These are phyloP conservation scores for Amanita thiersii DNA, from an alignment of 768 basidiomycete genomes.

Conservation along the genomic window DNA sequence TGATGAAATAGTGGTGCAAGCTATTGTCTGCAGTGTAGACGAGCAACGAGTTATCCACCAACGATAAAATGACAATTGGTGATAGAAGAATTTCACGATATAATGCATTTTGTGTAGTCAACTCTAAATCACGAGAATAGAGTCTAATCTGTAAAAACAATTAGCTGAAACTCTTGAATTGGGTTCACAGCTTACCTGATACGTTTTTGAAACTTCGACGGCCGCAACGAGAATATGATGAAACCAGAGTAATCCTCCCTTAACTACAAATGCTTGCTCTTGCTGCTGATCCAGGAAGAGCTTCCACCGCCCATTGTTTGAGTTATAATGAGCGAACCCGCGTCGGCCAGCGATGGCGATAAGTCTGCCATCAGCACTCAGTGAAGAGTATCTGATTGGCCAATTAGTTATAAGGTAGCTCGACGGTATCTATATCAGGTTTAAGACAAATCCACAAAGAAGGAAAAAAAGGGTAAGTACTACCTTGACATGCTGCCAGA, in stretches of 20 bases:
- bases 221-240: constrained; percentile 91
- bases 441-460: neutral
- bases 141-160: constrained; percentile 69
- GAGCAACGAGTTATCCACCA: constrained; percentile 91
- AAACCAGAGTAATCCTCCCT: constrained; percentile 94
- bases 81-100: constrained; percentile 71
- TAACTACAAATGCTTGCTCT: constrained; percentile 80
- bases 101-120: constrained; percentile 76
- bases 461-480: neutral
- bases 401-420: constrained; percentile 86
- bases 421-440: constrained; percentile 62
- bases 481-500: constrained; percentile 96
- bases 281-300: constrained; percentile 72
- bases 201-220: constrained; percentile 71
- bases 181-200: constrained; percentile 72
- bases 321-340: constrained; percentile 91
- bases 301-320: constrained; percentile 94
- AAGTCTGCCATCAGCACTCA: constrained; percentile 85
- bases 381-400: constrained; percentile 88
- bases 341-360: constrained; percentile 89
- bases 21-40: constrained; percentile 95
- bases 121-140: constrained; percentile 87
- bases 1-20: constrained; percentile 84
- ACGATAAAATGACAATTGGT: constrained; percentile 78
- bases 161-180: no score